A percentile compares a stretch with the other conserved stretches of the same genome.
Evolutionary conservation across 306 rosid genomes (phyloP).

Genomic region (Gastrolobium villosum): DNA sequence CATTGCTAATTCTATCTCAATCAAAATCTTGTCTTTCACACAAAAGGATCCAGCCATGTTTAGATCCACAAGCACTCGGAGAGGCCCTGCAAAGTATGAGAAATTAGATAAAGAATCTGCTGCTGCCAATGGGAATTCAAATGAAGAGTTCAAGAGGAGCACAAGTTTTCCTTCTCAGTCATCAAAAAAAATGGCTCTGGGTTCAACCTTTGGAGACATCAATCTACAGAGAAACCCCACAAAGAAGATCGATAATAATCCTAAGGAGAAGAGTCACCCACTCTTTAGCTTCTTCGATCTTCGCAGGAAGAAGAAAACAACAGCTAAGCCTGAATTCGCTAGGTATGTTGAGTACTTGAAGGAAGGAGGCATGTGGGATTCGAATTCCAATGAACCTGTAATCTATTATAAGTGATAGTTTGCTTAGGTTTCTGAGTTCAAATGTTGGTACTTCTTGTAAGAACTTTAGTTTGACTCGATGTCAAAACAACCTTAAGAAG

Average conservation of each 20-base stretch:
- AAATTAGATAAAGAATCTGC: slow-evolving; percentile 56
- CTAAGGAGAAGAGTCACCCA: slow-evolving; percentile 60
- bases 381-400: slow-evolving; percentile 60
- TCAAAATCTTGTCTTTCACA: neutral
- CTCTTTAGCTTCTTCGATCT: slow-evolving; percentile 56
- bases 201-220: slow-evolving; percentile 38
- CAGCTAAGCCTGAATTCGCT: slow-evolving; percentile 66
- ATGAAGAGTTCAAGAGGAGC: slow-evolving; percentile 63
- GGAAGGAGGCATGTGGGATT: slow-evolving; percentile 81
- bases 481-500: slow-evolving; percentile 17
- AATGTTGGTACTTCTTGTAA: neutral
- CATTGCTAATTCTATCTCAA: neutral
- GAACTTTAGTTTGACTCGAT: slow-evolving; percentile 22
- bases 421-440: slow-evolving; percentile 7
- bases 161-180: slow-evolving; percentile 55
- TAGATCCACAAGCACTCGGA: slow-evolving; percentile 58
- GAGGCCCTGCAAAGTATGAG: slow-evolving; percentile 60
- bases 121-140: slow-evolving; percentile 23
- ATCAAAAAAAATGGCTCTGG: slow-evolving; percentile 25
- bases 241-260: slow-evolving; percentile 46
- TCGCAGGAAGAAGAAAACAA: slow-evolving; percentile 64
- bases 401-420: slow-evolving; percentile 62
- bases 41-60: slow-evolving; percentile 52
- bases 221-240: slow-evolving; percentile 60
- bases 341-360: slow-evolving; percentile 73